phyloP scores from a whole-genome alignment of 352 stramenopile species.

The Thalassiosira ordinaria region DNA sequence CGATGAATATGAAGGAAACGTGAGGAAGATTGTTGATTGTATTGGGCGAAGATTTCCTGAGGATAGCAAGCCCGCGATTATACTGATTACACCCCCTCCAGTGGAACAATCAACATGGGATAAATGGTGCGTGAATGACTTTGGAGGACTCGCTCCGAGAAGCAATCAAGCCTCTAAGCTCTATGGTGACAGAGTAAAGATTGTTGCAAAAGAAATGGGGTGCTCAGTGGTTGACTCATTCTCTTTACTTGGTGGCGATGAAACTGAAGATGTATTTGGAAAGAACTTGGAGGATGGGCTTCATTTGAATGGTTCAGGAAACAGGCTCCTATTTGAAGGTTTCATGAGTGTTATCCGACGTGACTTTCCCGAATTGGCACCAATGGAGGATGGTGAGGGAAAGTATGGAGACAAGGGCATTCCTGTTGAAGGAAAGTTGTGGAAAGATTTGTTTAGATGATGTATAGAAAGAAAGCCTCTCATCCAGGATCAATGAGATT shows the following conservation, averaged over 20 bases:
- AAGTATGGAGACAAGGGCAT: slow-evolving; percentile 52
- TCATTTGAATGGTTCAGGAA: slow-evolving; percentile 70
- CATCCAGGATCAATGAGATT: no score
- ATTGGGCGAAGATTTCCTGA: neutral
- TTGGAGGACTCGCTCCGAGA: slow-evolving; percentile 43
- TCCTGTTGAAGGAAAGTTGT: slow-evolving; percentile 54
- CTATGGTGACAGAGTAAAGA: slow-evolving; percentile 65
- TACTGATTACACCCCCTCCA: slow-evolving; percentile 71
- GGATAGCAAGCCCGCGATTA: slow-evolving; percentile 39
- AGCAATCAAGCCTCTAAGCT: slow-evolving; percentile 50
- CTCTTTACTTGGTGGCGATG: slow-evolving; percentile 59
- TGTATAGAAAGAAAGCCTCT: no score
- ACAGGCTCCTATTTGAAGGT: slow-evolving; percentile 61
- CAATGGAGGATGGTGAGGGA: slow-evolving; percentile 55
- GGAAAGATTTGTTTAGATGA: slow-evolving; percentile 51
- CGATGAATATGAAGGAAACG: no score
- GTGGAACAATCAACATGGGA: slow-evolving; percentile 51
- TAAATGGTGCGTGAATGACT: slow-evolving; percentile 31
- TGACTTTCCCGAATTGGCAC: slow-evolving; percentile 56
- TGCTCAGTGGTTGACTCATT: slow-evolving; percentile 69
- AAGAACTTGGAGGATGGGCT: slow-evolving; percentile 63
- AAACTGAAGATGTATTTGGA: slow-evolving; percentile 22
- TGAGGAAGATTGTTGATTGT: neutral
- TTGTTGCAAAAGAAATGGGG: slow-evolving; percentile 46
- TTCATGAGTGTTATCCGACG: slow-evolving; percentile 60